Conservation (phyloP, 192 early-diverging fungal genomes). For the Backusella macrospora region DNA sequence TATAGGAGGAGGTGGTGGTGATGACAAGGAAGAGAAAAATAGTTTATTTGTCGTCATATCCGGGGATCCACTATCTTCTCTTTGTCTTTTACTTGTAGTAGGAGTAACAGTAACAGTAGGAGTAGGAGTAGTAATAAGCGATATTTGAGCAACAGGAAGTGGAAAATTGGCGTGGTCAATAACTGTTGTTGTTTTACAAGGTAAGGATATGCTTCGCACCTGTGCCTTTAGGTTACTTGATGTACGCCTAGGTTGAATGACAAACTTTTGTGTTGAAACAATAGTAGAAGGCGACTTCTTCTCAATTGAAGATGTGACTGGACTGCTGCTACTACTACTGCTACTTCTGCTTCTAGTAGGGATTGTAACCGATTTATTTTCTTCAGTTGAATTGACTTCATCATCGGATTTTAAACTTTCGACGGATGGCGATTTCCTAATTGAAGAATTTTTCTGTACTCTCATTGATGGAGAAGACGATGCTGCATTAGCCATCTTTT, state of each 20-base stretch:
- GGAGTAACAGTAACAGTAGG: not conserved
- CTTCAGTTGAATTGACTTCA: not conserved
- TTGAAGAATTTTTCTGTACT: not conserved
- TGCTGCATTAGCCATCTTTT: not conserved
- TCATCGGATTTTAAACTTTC: not conserved
- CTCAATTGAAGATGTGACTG: not conserved
- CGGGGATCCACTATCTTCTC: not conserved
- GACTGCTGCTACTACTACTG: not conserved
- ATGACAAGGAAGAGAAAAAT: not conserved
- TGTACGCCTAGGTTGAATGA: not conserved
- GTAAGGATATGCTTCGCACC: not conserved
- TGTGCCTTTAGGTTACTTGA: conserved; percentile 16
- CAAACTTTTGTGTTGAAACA: not conserved
- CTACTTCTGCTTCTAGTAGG: too few species aligned
- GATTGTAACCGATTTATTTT: not conserved
- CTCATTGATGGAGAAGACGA: not conserved
- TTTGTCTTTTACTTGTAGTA: not conserved
- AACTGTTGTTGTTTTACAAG: not conserved
- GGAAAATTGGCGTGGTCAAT: not conserved
- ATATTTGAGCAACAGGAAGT: not conserved
- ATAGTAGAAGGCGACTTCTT: not conserved
- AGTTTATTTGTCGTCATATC: not conserved
- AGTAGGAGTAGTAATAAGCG: not conserved
- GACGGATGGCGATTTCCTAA: not conserved
- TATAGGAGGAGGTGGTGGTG: not conserved